A percentile compares a stretch with the other conserved stretches of the same genome.
phyloP scores from a whole-genome alignment of 352 stramenopile genomes.

The Phytophthora aleatoria region DNA sequence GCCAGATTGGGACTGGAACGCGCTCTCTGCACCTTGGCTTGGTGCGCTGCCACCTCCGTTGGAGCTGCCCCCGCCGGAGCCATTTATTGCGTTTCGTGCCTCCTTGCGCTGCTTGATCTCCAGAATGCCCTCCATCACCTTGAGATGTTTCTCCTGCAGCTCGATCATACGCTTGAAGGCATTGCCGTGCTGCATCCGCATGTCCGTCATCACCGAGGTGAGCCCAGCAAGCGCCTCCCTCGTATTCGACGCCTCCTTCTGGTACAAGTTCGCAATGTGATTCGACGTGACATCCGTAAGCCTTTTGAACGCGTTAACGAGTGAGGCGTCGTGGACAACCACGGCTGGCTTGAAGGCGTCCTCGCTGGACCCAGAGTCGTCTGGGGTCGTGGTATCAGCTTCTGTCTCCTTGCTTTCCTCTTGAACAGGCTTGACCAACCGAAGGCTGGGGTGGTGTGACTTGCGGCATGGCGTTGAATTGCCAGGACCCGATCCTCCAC shows the following conservation, averaged over 20 bases:
- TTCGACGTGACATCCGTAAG: conserved; percentile 64
- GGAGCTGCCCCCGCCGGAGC: conserved; percentile 2
- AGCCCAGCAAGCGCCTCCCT: conserved; percentile 40
- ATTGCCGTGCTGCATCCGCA: conserved; percentile 53
- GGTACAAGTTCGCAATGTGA: conserved; percentile 47
- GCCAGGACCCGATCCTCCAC: conserved; percentile 4
- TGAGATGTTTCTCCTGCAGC: conserved; percentile 72
- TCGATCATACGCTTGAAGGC: conserved; percentile 57
- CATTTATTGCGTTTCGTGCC: conserved; percentile 19
- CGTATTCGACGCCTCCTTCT: conserved; percentile 36
- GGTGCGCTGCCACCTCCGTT: conserved; percentile 3
- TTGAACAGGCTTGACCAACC: conserved; percentile 3
- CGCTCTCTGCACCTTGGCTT: conserved; percentile 6
- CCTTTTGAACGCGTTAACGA: conserved; percentile 66
- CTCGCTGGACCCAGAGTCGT: conserved; percentile 50
- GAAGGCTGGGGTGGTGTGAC: conserved; percentile 13
- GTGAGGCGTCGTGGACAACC: conserved; percentile 60
- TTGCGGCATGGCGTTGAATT: conserved; percentile 26
- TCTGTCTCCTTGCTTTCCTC: conserved; percentile 42
- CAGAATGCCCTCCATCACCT: conserved; percentile 67
- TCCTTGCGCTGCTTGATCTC: conserved; percentile 52
- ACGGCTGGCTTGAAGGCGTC: conserved; percentile 46
- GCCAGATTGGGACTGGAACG: background rate
- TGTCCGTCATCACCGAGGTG: conserved; percentile 54
- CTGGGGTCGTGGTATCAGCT: conserved; percentile 59